A percentile compares a stretch with the other conserved stretches of the same genome.
Conservation (phyloP, 805 yeast species). For the Metschnikowia amazonensis region DNA sequence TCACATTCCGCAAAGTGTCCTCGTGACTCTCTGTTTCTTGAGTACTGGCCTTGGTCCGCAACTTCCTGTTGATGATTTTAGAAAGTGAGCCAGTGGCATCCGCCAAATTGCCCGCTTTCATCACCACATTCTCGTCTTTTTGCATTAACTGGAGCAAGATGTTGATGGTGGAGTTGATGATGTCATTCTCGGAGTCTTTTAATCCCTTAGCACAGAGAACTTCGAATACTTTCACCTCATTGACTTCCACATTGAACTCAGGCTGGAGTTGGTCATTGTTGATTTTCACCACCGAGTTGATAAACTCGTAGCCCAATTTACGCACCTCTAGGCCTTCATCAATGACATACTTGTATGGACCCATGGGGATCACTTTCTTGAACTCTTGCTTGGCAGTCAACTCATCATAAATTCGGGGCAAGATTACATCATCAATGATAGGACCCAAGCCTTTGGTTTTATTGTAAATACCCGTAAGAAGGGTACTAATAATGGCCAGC, state of each 20-base stretch:
- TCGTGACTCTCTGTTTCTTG: slow-evolving; percentile 60
- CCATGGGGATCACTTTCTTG: slow-evolving; percentile 69
- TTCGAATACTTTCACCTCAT: slow-evolving; percentile 33
- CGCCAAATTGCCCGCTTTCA: slow-evolving; percentile 25
- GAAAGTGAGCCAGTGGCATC: slow-evolving; percentile 36
- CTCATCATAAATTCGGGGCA: slow-evolving; percentile 53
- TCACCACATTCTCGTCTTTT: slow-evolving; percentile 21
- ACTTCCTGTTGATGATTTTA: slow-evolving; percentile 41
- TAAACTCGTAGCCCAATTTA: slow-evolving; percentile 65
- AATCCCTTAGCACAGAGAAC: slow-evolving; percentile 48
- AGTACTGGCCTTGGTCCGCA: slow-evolving; percentile 60
- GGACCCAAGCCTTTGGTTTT: slow-evolving; percentile 46
- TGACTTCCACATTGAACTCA: slow-evolving; percentile 18
- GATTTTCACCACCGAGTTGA: slow-evolving; percentile 49
- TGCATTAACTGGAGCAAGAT: slow-evolving; percentile 33
- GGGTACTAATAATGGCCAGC: slow-evolving; percentile 54
- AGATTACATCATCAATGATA: slow-evolving; percentile 37
- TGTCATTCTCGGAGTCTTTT: slow-evolving; percentile 59
- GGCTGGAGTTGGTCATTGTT: slow-evolving; percentile 17
- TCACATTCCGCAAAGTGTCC: slow-evolving; percentile 39
- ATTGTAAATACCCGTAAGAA: slow-evolving; percentile 58
- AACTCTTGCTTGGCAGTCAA: slow-evolving; percentile 52
- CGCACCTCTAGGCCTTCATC: slow-evolving; percentile 76
- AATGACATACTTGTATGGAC: slow-evolving; percentile 79
- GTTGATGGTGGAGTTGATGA: slow-evolving; percentile 49